Percentiles rank a stretch among this genome's conserved stretches.
These are phyloP conservation scores for Candida incommunis DNA, from an alignment of 805 yeast species.

Conservation along the genomic window DNA sequence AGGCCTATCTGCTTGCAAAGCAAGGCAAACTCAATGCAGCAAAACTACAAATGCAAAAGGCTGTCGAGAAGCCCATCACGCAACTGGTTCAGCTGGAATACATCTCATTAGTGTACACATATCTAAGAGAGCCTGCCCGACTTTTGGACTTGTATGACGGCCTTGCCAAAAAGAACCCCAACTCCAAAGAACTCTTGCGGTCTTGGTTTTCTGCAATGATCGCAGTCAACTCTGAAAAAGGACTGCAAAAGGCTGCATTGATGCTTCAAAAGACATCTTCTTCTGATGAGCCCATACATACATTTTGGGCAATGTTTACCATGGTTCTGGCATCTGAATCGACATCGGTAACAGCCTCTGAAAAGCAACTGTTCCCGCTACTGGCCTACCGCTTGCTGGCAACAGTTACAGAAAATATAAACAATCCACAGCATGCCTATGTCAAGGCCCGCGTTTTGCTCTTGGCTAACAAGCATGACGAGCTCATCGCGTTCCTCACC, in stretches of 20 bases:
- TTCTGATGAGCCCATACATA: not conserved
- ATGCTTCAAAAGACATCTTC: constrained; percentile 1
- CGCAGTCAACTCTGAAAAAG: constrained; percentile 31
- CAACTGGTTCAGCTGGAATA: not conserved
- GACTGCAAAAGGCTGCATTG: constrained; percentile 38
- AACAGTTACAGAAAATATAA: constrained; percentile 32
- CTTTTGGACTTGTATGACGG: constrained; percentile 7
- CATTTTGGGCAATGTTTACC: constrained; percentile 6
- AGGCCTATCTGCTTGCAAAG: constrained; percentile 8
- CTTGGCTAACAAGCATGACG: constrained; percentile 21
- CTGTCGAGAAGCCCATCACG: not conserved
- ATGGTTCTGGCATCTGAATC: constrained; percentile 23
- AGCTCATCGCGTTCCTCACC: constrained; percentile 21
- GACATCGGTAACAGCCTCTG: constrained; percentile 28
- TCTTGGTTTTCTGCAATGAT: constrained; percentile 45
- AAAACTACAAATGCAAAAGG: not conserved
- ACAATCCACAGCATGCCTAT: constrained; percentile 49
- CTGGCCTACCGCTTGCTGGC: constrained; percentile 48
- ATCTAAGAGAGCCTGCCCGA: not conserved
- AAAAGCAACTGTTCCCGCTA: constrained; percentile 38
- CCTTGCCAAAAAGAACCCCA: constrained; percentile 21
- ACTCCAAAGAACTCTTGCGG: constrained; percentile 18
- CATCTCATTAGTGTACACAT: not conserved
- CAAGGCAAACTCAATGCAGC: constrained; percentile 10
- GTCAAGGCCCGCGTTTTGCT: constrained; percentile 40